phyloP scores from a whole-genome alignment of 1,284 basidiomycete species.

The Mycosarcoma maydis region DNA sequence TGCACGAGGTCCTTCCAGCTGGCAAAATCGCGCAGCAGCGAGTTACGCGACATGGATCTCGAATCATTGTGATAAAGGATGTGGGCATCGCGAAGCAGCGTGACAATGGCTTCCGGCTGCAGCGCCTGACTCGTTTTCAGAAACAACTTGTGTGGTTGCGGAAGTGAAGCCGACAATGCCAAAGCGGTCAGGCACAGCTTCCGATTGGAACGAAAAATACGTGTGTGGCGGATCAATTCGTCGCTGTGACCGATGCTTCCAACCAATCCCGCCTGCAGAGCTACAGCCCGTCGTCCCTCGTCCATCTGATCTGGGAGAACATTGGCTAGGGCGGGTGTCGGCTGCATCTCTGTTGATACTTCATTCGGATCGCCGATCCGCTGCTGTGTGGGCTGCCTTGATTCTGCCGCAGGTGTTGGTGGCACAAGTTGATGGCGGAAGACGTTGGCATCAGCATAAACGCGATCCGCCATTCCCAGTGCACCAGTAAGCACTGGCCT shows the following conservation, averaged over 20 bases:
- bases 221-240: slow-evolving; percentile 42
- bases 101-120: slow-evolving; percentile 43
- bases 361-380: neutral
- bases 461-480: slow-evolving; percentile 32
- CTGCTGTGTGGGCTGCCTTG: slow-evolving; percentile 4
- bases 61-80: slow-evolving; percentile 50
- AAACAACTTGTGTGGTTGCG: slow-evolving; percentile 42
- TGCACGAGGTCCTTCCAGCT: slow-evolving; percentile 62
- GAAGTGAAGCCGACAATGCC: slow-evolving; percentile 35
- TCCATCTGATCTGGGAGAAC: neutral
- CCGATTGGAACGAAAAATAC: slow-evolving; percentile 58
- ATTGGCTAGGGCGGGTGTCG: neutral
- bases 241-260: slow-evolving; percentile 15
- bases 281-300: slow-evolving; percentile 29
- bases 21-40: slow-evolving; percentile 55
- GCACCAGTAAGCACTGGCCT: slow-evolving; percentile 41
- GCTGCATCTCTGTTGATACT: neutral
- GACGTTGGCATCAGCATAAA: slow-evolving; percentile 39
- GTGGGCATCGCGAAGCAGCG: slow-evolving; percentile 56
- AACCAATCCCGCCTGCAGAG: slow-evolving; percentile 23
- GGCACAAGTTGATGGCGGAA: slow-evolving; percentile 14
- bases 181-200: slow-evolving; percentile 56
- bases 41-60: slow-evolving; percentile 38
- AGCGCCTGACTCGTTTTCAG: slow-evolving; percentile 57
- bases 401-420: neutral